A percentile compares a stretch with the other conserved stretches of the same genome.
Evolutionary conservation across 2,329 filamentous ascomycete species (phyloP).

Genomic region (Aciculosporium take): DNA sequence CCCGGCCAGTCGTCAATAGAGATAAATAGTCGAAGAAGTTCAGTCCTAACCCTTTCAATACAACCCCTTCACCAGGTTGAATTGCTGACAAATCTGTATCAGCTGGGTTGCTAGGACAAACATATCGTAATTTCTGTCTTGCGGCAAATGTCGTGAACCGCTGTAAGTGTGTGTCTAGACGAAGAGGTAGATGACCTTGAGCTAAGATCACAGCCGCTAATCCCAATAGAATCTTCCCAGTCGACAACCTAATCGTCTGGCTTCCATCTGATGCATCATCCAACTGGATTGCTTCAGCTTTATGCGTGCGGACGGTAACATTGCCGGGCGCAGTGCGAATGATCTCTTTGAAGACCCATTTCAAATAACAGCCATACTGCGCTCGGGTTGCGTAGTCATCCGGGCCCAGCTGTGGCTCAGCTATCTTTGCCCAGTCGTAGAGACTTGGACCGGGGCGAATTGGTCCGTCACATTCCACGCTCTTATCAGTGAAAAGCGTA

Average conservation of each 20-base stretch:
- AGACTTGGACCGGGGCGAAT: conserved; percentile 4
- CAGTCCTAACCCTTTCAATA: conserved; percentile 3
- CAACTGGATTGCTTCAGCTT: background rate
- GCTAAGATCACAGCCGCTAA: conserved; percentile 2
- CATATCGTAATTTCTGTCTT: background rate
- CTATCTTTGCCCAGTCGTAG: conserved; percentile 4
- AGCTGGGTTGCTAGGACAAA: conserved; percentile 2
- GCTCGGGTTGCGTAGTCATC: conserved; percentile 5
- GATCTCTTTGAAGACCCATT: conserved; percentile 4
- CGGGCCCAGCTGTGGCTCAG: conserved; percentile 1
- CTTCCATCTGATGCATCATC: background rate
- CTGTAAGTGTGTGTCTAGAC: background rate
- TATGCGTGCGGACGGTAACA: background rate
- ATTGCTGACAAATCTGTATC: conserved; percentile 3
- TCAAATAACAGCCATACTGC: conserved; percentile 4
- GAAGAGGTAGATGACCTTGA: conserved; percentile 4
- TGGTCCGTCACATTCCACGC: conserved; percentile 4
- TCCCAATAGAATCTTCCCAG: background rate
- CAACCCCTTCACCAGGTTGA: background rate
- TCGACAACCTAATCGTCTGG: conserved; percentile 3
- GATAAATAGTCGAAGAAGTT: conserved; percentile 6
- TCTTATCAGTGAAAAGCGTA: conserved; percentile 4
- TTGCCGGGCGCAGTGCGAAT: conserved; percentile 1
- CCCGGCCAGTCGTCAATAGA: conserved; percentile 1
- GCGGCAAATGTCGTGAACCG: background rate